A percentile compares a stretch with the other conserved stretches of the same genome.
Conservation (phyloP, 148 eudicot genomes). For the Rhododendron ferrugineum region DNA sequence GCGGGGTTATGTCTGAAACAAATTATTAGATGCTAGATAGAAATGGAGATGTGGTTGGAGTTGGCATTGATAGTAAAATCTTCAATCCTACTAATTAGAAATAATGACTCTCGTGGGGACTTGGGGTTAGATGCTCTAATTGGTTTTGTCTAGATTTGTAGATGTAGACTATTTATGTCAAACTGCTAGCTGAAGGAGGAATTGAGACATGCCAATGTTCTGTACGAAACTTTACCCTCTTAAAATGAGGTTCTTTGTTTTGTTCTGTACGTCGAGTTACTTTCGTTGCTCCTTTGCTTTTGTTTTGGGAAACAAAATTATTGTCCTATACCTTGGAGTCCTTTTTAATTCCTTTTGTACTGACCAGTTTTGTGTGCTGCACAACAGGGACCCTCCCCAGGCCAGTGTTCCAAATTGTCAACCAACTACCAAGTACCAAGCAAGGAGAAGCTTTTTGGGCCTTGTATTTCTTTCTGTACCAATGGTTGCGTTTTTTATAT, state of each 20-base stretch:
- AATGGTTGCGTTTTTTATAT: background rate
- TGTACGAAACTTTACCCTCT: background rate
- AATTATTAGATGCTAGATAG: background rate
- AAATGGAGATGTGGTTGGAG: background rate
- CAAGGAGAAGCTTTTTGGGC: background rate
- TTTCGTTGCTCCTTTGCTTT: background rate
- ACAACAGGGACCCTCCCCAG: slow-evolving; percentile 1
- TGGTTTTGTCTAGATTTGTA: background rate
- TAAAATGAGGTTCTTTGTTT: background rate
- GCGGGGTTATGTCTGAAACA: background rate
- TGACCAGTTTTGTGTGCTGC: slow-evolving; percentile 10
- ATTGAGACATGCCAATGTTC: background rate
- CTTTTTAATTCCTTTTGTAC: background rate
- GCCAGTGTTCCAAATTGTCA: slow-evolving; percentile 4
- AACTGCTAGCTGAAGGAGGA: background rate
- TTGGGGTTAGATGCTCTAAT: background rate
- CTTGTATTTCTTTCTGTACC: background rate
- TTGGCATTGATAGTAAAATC: background rate
- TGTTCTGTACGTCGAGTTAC: background rate
- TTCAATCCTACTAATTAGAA: background rate
- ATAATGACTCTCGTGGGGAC: background rate
- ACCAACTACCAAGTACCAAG: background rate
- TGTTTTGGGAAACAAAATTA: background rate
- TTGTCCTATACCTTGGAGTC: background rate
- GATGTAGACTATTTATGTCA: background rate